These are phyloP conservation scores for Rhexocercosporidium sp. DNA, from an alignment of 2,329 filamentous ascomycete genomes.

Conservation along the genomic window DNA sequence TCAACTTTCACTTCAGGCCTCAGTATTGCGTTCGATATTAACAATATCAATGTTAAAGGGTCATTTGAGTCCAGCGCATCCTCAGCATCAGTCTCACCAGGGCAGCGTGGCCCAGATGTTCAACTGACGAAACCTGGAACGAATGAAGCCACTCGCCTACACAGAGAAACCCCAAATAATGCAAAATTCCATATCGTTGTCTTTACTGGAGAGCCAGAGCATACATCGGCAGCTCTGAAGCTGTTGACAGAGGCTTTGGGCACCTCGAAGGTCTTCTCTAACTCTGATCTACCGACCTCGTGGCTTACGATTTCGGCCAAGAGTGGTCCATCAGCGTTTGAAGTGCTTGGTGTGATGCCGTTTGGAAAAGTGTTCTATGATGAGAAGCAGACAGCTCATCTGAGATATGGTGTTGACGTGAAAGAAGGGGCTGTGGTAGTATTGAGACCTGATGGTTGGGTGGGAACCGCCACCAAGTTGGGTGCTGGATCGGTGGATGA, in stretches of 20 bases:
- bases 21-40: slow-evolving; percentile 59
- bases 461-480: slow-evolving; percentile 48
- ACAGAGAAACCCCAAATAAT: slow-evolving; percentile 50
- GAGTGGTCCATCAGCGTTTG: slow-evolving; percentile 48
- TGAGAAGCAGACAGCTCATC: slow-evolving; percentile 57
- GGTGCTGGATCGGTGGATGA: slow-evolving; percentile 47
- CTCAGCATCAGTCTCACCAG: slow-evolving; percentile 41
- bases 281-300: slow-evolving; percentile 53
- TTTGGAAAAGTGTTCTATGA: slow-evolving; percentile 61
- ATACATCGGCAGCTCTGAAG: slow-evolving; percentile 31
- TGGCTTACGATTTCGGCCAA: slow-evolving; percentile 51
- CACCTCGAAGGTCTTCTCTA: slow-evolving; percentile 35
- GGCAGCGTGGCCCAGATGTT: slow-evolving; percentile 53
- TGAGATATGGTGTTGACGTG: slow-evolving; percentile 43
- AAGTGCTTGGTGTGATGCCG: slow-evolving; percentile 51
- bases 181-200: slow-evolving; percentile 50
- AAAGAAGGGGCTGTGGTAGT: slow-evolving; percentile 52
- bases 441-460: slow-evolving; percentile 60
- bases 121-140: slow-evolving; percentile 51
- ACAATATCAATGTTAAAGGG: slow-evolving; percentile 50
- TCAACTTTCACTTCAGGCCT: slow-evolving; percentile 66
- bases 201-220: slow-evolving; percentile 46
- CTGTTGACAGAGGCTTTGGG: slow-evolving; percentile 25
- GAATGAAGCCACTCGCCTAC: slow-evolving; percentile 49
- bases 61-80: slow-evolving; percentile 32